Conservation (phyloP, 768 basidiomycete species). For the Porphyrellus cyaneotinctus region DNA sequence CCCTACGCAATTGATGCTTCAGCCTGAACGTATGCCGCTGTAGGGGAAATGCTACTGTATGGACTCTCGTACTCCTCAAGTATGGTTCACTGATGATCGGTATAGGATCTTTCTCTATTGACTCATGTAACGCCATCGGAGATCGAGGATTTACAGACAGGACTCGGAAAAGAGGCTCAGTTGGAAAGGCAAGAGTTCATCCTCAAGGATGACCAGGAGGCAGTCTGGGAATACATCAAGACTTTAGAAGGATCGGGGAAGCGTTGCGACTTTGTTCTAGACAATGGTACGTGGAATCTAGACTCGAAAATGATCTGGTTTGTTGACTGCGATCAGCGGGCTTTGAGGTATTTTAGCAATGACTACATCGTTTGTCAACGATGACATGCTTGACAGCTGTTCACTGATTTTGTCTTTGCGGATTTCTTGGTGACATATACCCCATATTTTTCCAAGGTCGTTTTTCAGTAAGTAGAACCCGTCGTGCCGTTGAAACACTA, state of each 20-base stretch:
- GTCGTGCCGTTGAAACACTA: neutral
- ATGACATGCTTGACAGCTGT: constrained; percentile 50
- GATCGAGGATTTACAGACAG: constrained; percentile 76
- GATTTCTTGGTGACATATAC: constrained; percentile 91
- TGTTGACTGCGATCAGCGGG: constrained; percentile 53
- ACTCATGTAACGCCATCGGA: constrained; percentile 82
- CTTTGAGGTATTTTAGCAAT: constrained; percentile 61
- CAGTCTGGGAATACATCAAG: constrained; percentile 70
- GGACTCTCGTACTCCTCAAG: neutral
- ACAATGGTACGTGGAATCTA: constrained; percentile 61
- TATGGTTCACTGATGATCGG: neutral
- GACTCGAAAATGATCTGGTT: neutral
- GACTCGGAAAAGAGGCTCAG: constrained; percentile 71
- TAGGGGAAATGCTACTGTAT: constrained; percentile 94
- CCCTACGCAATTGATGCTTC: neutral
- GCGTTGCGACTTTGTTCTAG: constrained; percentile 82
- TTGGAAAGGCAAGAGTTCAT: constrained; percentile 74
- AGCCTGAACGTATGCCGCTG: constrained; percentile 1
- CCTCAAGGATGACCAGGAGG: constrained; percentile 74
- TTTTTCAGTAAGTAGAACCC: constrained; percentile 75
- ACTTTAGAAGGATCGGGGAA: constrained; percentile 39
- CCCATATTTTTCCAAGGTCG: constrained; percentile 72
- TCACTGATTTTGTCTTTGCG: constrained; percentile 90
- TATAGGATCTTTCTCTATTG: constrained; percentile 88
- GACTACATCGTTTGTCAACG: neutral